Conservation (phyloP, 228 moss, liverwort and hornwort species). For the Sphagnum fallax region DNA sequence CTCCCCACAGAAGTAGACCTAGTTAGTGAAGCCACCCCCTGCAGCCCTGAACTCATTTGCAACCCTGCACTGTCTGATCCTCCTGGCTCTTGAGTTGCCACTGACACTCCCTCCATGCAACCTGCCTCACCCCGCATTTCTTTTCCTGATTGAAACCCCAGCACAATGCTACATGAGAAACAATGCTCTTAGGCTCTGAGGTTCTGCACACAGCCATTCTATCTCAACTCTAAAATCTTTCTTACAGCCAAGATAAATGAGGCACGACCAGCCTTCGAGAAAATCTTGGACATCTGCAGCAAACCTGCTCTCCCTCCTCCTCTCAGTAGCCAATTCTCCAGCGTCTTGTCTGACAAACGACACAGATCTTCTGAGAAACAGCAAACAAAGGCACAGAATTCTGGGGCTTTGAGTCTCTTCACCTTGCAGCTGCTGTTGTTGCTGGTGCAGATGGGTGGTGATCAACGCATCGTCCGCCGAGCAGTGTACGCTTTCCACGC, state of each 20-base stretch:
- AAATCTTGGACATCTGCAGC: no score
- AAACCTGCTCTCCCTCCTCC: not conserved
- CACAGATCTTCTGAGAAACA: no score
- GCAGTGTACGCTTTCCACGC: conserved; percentile 18
- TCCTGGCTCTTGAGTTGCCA: conserved; percentile 21
- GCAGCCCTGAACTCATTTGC: conserved; percentile 29
- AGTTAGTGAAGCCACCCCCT: conserved; percentile 41
- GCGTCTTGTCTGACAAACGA: not conserved
- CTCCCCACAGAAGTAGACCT: conserved; percentile 87
- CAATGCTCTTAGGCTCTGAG: not conserved
- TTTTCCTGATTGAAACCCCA: not conserved
- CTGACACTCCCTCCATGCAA: conserved; percentile 18
- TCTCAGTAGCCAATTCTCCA: not conserved
- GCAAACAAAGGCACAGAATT: no score
- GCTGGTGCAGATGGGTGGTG: conserved; percentile 28
- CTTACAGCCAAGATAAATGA: no score
- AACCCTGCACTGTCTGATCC: conserved; percentile 1
- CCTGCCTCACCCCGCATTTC: conserved; percentile 10
- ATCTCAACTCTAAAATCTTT: no score
- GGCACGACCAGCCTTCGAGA: no score
- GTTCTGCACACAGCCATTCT: conserved; percentile 1
- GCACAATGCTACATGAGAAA: not conserved
- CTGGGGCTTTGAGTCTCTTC: no score
- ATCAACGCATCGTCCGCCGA: conserved; percentile 27
- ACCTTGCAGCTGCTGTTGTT: conserved; percentile 9